Evolutionary conservation across 345 rosid species (phyloP), one percentile per base, ranked within the genome.

Genomic region (Acer saccharum): DNA sequence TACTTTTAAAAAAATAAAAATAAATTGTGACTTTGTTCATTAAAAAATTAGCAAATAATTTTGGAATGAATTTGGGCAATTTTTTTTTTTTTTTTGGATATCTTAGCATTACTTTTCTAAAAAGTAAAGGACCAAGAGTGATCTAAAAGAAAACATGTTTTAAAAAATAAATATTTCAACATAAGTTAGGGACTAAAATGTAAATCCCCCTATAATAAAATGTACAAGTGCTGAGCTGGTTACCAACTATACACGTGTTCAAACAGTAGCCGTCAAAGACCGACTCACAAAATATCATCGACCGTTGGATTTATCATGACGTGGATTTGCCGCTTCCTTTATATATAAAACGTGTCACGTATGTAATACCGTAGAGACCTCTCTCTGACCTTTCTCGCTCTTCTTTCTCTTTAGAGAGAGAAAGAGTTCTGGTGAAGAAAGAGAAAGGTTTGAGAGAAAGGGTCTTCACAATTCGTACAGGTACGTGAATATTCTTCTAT

Each of bases 221-320:
- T 60, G 27, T 9, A 20, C 2, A 0, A 6, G 64, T 62, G 67
- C 57, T 44, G 58, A 41, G 68, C 23, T 73, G 68, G 65, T 60
- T 43, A 23, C 17, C 29, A 1, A 21, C 12, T 18, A 17, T 17
- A 25, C 60, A 74, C 77, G 77, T 74, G 44, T 25, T 18, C 12
- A 64, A 13, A 5, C 8, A 25, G 1, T 52, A 63, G 9, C 14
- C 61, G 9, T 17, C 4, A 23, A 43, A 18, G 25, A 10, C 69
- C 0, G n/a, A 46, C 20, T 11, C 68, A 32, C 10, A 16, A 48
- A 73, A 43, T 46, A 23, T 43, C 54, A 73, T 1, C 8, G 68
- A 74, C 69, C 60, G 23, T 74, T 27, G 46, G 77, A 74, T 62
- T 55, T 41, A 54, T 39, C 41, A 18, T 29, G 64, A 71, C 74